These are phyloP conservation scores for Peronospora tabacina DNA, from an alignment of 352 stramenopile species.

Conservation along the genomic window DNA sequence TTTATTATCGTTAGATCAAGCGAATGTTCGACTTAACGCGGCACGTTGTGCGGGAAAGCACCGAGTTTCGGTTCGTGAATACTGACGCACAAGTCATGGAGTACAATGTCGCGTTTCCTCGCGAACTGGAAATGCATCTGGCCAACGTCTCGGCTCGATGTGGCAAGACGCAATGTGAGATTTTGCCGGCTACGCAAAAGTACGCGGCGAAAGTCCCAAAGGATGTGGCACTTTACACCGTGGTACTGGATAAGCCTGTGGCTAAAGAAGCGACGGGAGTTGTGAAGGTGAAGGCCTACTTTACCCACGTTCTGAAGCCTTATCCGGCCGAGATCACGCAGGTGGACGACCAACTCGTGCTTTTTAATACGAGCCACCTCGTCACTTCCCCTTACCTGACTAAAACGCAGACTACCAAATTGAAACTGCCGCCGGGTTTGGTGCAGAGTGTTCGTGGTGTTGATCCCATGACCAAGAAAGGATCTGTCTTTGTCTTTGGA, in stretches of 20 bases:
- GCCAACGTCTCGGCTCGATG: conserved; percentile 63
- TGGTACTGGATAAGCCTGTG: conserved; percentile 62
- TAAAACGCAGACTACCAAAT: conserved; percentile 74
- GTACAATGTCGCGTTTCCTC: conserved; percentile 62
- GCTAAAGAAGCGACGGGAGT: conserved; percentile 36
- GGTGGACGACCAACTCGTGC: conserved; percentile 77
- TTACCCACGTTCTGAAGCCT: conserved; percentile 68
- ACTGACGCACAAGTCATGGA: conserved; percentile 39
- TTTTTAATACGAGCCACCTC: conserved; percentile 63
- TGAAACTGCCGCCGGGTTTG: conserved; percentile 70
- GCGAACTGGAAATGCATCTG: conserved; percentile 42
- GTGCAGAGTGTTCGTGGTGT: conserved; percentile 66
- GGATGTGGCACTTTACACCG: conserved; percentile 54
- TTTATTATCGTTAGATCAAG: conserved; percentile 40
- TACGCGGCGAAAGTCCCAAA: conserved; percentile 20
- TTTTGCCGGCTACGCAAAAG: conserved; percentile 36
- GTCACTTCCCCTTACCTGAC: conserved; percentile 68
- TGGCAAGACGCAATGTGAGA: conserved; percentile 61
- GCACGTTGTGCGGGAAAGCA: conserved; percentile 71
- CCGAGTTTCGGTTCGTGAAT: conserved; percentile 69
- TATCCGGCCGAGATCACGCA: conserved; percentile 75
- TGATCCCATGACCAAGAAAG: conserved; percentile 57
- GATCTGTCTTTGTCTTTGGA: conserved; percentile 68
- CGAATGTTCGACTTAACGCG: conserved; percentile 72
- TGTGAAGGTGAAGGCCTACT: conserved; percentile 75